Conservation (phyloP, 495 filamentous ascomycete species). For the Amniculicola lignicola region DNA sequence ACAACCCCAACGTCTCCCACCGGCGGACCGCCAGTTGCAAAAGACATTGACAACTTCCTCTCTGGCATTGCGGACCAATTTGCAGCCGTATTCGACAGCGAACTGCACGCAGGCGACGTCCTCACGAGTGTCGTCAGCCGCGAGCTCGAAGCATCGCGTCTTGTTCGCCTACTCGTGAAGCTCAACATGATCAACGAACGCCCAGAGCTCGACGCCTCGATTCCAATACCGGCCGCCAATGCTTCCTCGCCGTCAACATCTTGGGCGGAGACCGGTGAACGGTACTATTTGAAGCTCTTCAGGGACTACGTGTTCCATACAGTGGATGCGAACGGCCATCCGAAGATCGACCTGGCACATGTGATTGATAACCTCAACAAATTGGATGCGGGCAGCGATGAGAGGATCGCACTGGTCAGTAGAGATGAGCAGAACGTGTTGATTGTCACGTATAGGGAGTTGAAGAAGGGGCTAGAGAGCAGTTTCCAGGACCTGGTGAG, state of each 20-base stretch:
- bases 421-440: constrained; percentile 84
- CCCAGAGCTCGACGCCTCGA: constrained; percentile 72
- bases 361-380: constrained; percentile 82
- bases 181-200: constrained; percentile 82
- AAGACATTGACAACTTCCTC: constrained; percentile 75
- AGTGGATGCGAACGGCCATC: constrained; percentile 75
- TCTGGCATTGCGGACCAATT: constrained; percentile 70
- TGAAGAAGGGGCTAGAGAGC: constrained; percentile 72
- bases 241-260: constrained; percentile 11
- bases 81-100: constrained; percentile 65
- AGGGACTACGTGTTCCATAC: constrained; percentile 97
- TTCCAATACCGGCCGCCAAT: constrained; percentile 24
- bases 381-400: constrained; percentile 83
- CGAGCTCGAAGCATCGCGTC: constrained; percentile 88
- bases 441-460: constrained; percentile 79
- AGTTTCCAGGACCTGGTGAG: constrained; percentile 77
- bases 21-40: constrained; percentile 44
- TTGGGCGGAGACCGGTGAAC: constrained; percentile 86
- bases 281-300: constrained; percentile 90
- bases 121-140: constrained; percentile 63
- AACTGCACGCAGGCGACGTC: constrained; percentile 72
- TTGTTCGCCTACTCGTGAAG: constrained; percentile 80
- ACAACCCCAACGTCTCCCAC: constrained; percentile 31
- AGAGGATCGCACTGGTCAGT: constrained; percentile 79
- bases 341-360: constrained; percentile 79